Percentiles rank a stretch among this genome's conserved stretches.
These are phyloP conservation scores for Trichoderma oligosporum DNA, from an alignment of 2,329 filamentous ascomycete species.

Conservation along the genomic window DNA sequence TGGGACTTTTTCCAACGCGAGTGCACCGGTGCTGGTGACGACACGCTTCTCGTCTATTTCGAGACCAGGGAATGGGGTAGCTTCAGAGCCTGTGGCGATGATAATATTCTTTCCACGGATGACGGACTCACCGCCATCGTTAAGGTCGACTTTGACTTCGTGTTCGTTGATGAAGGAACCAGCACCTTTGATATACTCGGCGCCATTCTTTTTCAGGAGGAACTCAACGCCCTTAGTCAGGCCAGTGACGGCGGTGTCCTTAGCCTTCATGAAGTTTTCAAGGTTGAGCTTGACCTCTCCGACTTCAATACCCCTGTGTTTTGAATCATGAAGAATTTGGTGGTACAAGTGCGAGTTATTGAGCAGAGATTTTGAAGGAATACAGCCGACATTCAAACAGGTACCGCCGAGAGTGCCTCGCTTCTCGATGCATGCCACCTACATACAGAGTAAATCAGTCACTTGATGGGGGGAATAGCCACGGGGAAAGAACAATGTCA, in stretches of 20 bases:
- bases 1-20: slow-evolving; percentile 83
- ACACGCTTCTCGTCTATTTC: slow-evolving; percentile 97
- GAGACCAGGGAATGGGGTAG: slow-evolving; percentile 92
- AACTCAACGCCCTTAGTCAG: slow-evolving; percentile 98
- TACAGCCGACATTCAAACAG: slow-evolving; percentile 98
- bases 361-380: slow-evolving; percentile 97
- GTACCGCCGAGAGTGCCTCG: slow-evolving; percentile 91
- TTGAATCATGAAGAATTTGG: slow-evolving; percentile 93
- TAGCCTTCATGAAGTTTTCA: slow-evolving; percentile 94
- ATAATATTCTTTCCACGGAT: slow-evolving; percentile 94
- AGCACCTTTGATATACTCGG: slow-evolving; percentile 94
- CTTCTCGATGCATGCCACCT: slow-evolving; percentile 99
- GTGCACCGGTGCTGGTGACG: slow-evolving; percentile 91
- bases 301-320: slow-evolving; percentile 95
- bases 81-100: slow-evolving; percentile 92
- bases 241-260: slow-evolving; percentile 82
- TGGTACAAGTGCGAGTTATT: slow-evolving; percentile 99
- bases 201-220: slow-evolving; percentile 98
- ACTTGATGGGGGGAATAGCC: neutral
- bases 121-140: slow-evolving; percentile 86
- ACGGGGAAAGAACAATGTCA: neutral
- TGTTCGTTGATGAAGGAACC: slow-evolving; percentile 84
- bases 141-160: slow-evolving; percentile 84
- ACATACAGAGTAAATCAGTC: slow-evolving; percentile 10
- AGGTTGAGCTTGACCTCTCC: slow-evolving; percentile 96